Conservation (phyloP, 306 rosid species). For the Prunus dulcis region DNA sequence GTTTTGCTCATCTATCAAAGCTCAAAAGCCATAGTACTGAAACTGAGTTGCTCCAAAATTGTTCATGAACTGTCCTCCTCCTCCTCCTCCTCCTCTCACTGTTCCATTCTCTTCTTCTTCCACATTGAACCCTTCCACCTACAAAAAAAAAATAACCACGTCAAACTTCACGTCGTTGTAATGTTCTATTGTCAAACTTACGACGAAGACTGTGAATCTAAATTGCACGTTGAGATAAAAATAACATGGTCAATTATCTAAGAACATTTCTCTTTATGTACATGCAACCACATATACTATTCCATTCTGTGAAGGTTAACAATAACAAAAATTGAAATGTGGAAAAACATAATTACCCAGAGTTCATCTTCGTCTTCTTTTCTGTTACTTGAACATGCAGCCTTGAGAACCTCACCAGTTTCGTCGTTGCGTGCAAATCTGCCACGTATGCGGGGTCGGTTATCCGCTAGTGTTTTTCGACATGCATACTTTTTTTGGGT, state of each 20-base stretch:
- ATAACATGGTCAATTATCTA: too few species aligned
- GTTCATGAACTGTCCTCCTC: slow-evolving; percentile 36
- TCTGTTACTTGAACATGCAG: slow-evolving; percentile 47
- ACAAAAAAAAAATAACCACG: background rate
- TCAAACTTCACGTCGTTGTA: background rate
- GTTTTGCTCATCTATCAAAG: background rate
- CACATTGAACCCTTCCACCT: slow-evolving; percentile 58
- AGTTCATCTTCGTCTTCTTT: slow-evolving; percentile 70
- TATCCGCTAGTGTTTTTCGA: slow-evolving; percentile 93
- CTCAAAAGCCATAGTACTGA: slow-evolving; percentile 52
- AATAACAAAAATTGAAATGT: background rate
- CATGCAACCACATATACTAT: too few species aligned
- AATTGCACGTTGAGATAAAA: too few species aligned
- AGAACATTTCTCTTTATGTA: too few species aligned
- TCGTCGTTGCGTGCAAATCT: slow-evolving; percentile 95
- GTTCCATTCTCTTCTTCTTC: slow-evolving; percentile 41
- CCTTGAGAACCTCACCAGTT: slow-evolving; percentile 45
- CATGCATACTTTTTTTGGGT: slow-evolving; percentile 71
- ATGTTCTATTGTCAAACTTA: background rate
- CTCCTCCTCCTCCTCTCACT: slow-evolving; percentile 25
- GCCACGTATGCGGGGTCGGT: slow-evolving; percentile 91
- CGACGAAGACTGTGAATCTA: too few species aligned
- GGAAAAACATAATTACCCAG: slow-evolving; percentile 48
- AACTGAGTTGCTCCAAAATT: slow-evolving; percentile 40
- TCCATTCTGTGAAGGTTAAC: too few species aligned